Base-by-base conservation (phyloP, 805 yeast species). In the Starmerella geochares region DNA sequence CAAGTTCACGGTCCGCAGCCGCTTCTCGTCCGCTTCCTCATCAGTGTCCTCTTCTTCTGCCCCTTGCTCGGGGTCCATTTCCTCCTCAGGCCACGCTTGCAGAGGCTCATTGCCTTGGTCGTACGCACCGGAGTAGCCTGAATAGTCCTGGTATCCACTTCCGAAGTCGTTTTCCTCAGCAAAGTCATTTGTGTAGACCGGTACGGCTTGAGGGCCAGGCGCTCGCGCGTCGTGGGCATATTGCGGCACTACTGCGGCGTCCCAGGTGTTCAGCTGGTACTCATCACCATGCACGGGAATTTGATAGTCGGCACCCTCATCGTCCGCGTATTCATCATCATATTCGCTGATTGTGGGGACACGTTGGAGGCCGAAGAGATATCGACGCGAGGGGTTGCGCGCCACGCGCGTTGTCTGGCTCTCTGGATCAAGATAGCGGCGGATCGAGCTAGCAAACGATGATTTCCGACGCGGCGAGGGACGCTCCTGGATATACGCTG, bases 1-100 rank as follows among this genome's bases (percentile, higher is more conserved):
- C 64, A 80, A 70, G 42, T 72, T 63, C 32, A 81, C 81, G 44
- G 73, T 69, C 20, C 53, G 48, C 31, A 47, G 33, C 16, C 51
- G 49, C 32, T 28, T 47, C 16, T 44, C 51, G 17, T 46, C 41
- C 20, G 43, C 53, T 19, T 47, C 50, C 16, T 56, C 56, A 9
- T 47, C 54, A 6, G 47, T 54, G 14, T 51, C 56, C 14, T 46
- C 58, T 1, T 56, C 59, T 8, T 28, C 31, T 1, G 17, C 13
- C 3, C n/a, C 21, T 7, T 17, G 14, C 14, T 16, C 49, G 16
- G 6, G 14, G 10, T 25, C 48, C n/a, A 32, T 50, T 4, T 32
- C 40, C 20, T 50, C 54, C 14, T 42, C 51, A 16, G 38, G 23
- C 51, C 51, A 47, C 1, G 54, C 28, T 25, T 29, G 40, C 7